A percentile compares a stretch with the other conserved stretches of the same genome.
Conservation (phyloP, 1,284 basidiomycete genomes). For the Fomes fomentarius region DNA sequence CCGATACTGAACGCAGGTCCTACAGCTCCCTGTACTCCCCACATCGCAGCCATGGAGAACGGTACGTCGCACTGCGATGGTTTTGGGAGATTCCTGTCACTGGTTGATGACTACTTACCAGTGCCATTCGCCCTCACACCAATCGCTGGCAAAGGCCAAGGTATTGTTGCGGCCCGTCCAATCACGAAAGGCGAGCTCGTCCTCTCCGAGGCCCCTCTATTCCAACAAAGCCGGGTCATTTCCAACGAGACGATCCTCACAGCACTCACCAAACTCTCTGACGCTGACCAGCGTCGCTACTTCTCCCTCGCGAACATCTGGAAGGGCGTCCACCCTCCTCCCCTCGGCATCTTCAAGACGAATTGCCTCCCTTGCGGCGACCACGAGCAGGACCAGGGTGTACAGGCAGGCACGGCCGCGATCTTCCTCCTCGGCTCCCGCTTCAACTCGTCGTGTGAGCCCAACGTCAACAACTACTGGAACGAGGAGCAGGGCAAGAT, state of each 20-base stretch:
- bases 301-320: constrained; percentile 26
- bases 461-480: constrained; percentile 34
- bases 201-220: constrained; percentile 12
- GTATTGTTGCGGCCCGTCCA: constrained; percentile 12
- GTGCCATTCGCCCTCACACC: constrained; percentile 10
- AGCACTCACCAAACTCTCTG: constrained; percentile 22
- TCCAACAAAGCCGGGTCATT: constrained; percentile 7
- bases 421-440: constrained; percentile 28
- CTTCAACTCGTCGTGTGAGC: constrained; percentile 33
- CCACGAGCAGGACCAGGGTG: constrained; percentile 5
- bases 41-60: too few species aligned
- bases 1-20: too few species aligned
- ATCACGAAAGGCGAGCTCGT: constrained; percentile 15
- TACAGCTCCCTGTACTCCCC: too few species aligned
- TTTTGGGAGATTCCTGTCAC: too few species aligned
- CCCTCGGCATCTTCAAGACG: constrained; percentile 29
- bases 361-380: constrained; percentile 30
- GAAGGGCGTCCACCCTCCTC: constrained; percentile 18
- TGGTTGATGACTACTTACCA: background rate
- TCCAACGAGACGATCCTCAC: constrained; percentile 23
- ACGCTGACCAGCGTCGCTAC: constrained; percentile 26
- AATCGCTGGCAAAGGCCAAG: constrained; percentile 23
- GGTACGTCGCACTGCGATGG: too few species aligned
- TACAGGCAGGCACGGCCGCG: constrained; percentile 6
- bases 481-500: constrained; percentile 21